Conservation (phyloP, 352 stramenopile species). For the Pythium coloratum region DNA sequence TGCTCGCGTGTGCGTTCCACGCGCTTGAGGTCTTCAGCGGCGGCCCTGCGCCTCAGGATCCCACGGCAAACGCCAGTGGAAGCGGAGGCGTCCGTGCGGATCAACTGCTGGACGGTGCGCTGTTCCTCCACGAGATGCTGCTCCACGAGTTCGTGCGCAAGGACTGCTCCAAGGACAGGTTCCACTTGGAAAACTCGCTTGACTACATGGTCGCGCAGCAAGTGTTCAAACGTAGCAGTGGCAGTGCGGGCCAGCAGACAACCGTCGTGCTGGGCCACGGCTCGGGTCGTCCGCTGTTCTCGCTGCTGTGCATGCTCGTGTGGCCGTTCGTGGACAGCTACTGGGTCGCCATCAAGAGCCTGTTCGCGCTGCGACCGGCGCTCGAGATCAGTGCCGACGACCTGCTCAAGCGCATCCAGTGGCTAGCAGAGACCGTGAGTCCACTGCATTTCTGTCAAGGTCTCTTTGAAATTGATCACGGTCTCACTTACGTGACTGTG, state of each 20-base stretch:
- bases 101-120: slow-evolving; percentile 57
- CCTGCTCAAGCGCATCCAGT: slow-evolving; percentile 79
- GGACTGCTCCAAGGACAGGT: slow-evolving; percentile 47
- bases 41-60: not conserved
- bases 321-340: slow-evolving; percentile 90
- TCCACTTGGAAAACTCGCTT: slow-evolving; percentile 45
- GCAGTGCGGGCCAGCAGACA: not conserved
- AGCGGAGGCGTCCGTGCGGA: slow-evolving; percentile 37
- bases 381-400: slow-evolving; percentile 56
- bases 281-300: slow-evolving; percentile 43
- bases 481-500: not conserved
- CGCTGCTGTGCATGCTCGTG: slow-evolving; percentile 71
- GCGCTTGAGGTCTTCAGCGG: slow-evolving; percentile 47
- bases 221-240: slow-evolving; percentile 44
- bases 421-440: slow-evolving; percentile 69
- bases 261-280: slow-evolving; percentile 16
- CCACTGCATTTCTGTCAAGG: not conserved
- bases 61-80: not conserved
- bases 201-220: slow-evolving; percentile 38
- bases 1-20: slow-evolving; percentile 76
- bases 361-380: slow-evolving; percentile 60
- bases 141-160: slow-evolving; percentile 81
- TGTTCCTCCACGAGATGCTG: slow-evolving; percentile 80
- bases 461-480: not conserved
- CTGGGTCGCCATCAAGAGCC: slow-evolving; percentile 76